A percentile compares a stretch with the other conserved stretches of the same genome.
phyloP scores from a whole-genome alignment of 768 basidiomycete genomes.

The Trametes villosa region DNA sequence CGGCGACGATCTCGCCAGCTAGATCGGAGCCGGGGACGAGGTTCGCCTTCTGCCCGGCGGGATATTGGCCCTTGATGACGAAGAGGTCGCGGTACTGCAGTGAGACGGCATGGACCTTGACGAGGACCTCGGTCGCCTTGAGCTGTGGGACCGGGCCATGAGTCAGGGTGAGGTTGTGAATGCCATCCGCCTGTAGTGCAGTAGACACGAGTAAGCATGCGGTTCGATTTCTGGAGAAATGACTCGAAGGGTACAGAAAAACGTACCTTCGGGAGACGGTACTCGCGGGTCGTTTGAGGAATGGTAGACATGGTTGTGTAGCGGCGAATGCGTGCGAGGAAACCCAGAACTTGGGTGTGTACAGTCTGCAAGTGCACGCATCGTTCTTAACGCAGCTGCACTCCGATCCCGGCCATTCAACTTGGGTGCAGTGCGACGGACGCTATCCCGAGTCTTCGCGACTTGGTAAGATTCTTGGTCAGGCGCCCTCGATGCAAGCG shows the following conservation, averaged over 20 bases:
- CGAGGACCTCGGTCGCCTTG: conserved; percentile 53
- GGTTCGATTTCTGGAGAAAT: too few relatives aligned
- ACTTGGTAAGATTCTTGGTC: too few relatives aligned
- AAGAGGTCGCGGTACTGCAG: conserved; percentile 57
- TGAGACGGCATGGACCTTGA: conserved; percentile 61
- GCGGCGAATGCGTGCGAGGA: background rate
- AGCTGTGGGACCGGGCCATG: conserved; percentile 36
- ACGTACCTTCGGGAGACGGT: conserved; percentile 31
- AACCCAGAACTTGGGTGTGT: background rate
- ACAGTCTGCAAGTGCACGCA: too few relatives aligned
- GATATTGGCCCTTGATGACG: conserved; percentile 46
- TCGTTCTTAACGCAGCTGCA: too few relatives aligned
- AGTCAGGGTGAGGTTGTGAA: conserved; percentile 36
- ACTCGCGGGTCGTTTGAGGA: conserved; percentile 29
- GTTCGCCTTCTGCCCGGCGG: conserved; percentile 38
- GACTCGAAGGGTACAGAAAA: too few relatives aligned
- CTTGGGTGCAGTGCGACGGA: too few relatives aligned
- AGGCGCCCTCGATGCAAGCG: too few relatives aligned
- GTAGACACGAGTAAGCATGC: too few relatives aligned
- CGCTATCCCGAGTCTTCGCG: too few relatives aligned
- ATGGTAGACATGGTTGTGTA: conserved; percentile 2
- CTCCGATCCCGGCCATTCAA: too few relatives aligned
- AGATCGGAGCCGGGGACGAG: conserved; percentile 48
- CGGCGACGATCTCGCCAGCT: conserved; percentile 60
- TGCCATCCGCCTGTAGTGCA: too few relatives aligned